Evolutionary conservation across 164 flowering plant genomes (phyloP), one percentile per base, ranked within the genome.

Genomic region (Chloranthus sessilifolius): DNA sequence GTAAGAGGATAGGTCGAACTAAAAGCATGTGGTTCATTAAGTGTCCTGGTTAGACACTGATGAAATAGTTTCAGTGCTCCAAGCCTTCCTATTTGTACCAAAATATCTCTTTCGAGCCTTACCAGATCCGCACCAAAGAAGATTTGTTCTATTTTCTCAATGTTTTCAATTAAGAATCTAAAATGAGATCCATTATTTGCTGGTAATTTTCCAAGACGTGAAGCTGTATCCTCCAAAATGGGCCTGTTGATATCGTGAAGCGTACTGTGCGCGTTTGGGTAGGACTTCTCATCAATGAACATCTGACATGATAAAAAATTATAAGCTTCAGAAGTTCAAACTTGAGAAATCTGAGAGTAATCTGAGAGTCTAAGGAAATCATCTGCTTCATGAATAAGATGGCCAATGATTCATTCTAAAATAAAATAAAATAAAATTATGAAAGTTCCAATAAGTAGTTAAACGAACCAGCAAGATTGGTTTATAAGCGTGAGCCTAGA

Each of bases 21-120:
- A 23, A 46, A 43, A 46, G 52, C 43, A 34, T 53, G 59, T 36
- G 81, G 56, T 41, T 58, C 46, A 10, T 63, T 50, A 15, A 73
- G 41, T 5, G 74, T 73, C 74, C 72, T 69, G 20, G 81, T 75
- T 27, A 88, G 75, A 58, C 73, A 73, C 16, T 67, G 56, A n/a
- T 74, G 71, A 72, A 85, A 88, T 44, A 85, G 57, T 11, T 75
- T 46, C 26, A 86, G 64, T 70, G 90, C 95, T 53, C 97, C 97
- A 50, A 89, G 81, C 64, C 69, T 70, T 46, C 70, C 78, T 66
- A 89, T 49, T 40, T 83, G 97, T 45, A 62, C 48, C 62, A 86
- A 52, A 60, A 86, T 89, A 50, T 83, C 94, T 53, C 58, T 71
- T 61, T 86, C 97, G 71, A 89, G 56, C 52, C 50, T 69, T 52